These are phyloP conservation scores for Podospora sp. DNA, from an alignment of 495 filamentous ascomycete species.

Conservation along the genomic window DNA sequence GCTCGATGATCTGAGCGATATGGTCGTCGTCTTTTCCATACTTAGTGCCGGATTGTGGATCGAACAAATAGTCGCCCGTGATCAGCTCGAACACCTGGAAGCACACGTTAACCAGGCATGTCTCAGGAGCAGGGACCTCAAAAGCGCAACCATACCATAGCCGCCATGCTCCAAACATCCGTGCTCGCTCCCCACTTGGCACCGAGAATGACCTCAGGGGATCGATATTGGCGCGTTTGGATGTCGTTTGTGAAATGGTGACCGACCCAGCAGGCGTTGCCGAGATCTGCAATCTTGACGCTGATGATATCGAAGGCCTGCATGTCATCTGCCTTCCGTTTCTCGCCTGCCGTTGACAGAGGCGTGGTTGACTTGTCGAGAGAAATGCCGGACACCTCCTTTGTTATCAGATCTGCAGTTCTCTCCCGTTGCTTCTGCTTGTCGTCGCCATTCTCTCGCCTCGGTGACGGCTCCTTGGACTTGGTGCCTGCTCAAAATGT, in stretches of 20 bases:
- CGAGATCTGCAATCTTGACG: constrained; percentile 98
- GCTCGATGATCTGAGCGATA: constrained; percentile 98
- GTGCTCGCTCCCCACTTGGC: constrained; percentile 98
- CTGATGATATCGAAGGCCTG: constrained; percentile 76
- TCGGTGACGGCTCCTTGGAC: constrained; percentile 56
- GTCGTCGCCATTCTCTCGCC: constrained; percentile 61
- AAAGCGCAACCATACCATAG: constrained; percentile 70
- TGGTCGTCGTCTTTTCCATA: constrained; percentile 99
- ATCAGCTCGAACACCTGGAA: constrained; percentile 94
- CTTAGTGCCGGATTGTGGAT: constrained; percentile 97
- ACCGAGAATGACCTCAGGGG: constrained; percentile 94
- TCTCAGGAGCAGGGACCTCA: neutral
- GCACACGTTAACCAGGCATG: constrained; percentile 2
- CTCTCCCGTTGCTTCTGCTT: constrained; percentile 88
- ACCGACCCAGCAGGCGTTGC: constrained; percentile 97
- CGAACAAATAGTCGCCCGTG: constrained; percentile 98
- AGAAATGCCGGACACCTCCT: constrained; percentile 93
- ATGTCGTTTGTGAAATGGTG: constrained; percentile 99
- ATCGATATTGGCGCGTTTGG: constrained; percentile 95
- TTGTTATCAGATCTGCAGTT: constrained; percentile 87
- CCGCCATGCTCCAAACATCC: constrained; percentile 99
- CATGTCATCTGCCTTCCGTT: constrained; percentile 54
- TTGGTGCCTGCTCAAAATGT: constrained; percentile 36
- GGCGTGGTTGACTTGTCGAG: constrained; percentile 70
- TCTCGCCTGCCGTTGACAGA: constrained; percentile 47